Base-by-base conservation (phyloP, 2,329 filamentous ascomycete genomes). In the Aspergillus bombycis region DNA sequence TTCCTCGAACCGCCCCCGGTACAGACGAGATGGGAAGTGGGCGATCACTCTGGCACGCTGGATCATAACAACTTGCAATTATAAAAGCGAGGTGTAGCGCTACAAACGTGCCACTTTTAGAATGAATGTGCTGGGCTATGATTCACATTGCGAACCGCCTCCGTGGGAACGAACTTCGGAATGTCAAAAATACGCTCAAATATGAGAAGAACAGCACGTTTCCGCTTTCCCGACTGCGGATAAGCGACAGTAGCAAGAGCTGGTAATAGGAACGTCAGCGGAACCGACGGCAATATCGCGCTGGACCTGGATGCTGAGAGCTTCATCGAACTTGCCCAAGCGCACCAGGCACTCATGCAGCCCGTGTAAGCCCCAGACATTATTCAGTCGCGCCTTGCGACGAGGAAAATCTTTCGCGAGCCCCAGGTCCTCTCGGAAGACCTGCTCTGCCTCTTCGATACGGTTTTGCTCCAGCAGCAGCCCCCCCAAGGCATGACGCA, bases 321-420 rank as follows among this genome's bases (percentile, higher is more conserved):
- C 84, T 69, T 86, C 84, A 0, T 74, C 76, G 5, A 63, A 65
- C 10, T 81, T 77, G 0, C 84, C 86, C 19, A 89, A 71, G 61
- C 79, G 84, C 4, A 81, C 64, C 52, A 92, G 71, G 71, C 90
- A 91, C 76, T 93, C 90, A 64, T 91, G 84, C 65, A 87, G 89
- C 0, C 91, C 91, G 68, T 91, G 88, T 61, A 93, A 75, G 1
- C 89, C 85, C 91, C 91, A 93, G 0, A 93, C 86, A 65, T 93
- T 93, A 57, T 88, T 89, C 1, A 85, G 88, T 74, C 92, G 90
- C 64, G 85, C 85, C 50, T 87, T 80, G 1, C 88, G 85, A 12
- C 91, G 81, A 0, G 88, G 86, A 0, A 91, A 75, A 0, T 82
- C 84, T 7, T 81, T 78, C 38, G 82, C 81, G 2, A 88, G 68